Conservation (phyloP, 306 rosid species). For the Sindora glabra region DNA sequence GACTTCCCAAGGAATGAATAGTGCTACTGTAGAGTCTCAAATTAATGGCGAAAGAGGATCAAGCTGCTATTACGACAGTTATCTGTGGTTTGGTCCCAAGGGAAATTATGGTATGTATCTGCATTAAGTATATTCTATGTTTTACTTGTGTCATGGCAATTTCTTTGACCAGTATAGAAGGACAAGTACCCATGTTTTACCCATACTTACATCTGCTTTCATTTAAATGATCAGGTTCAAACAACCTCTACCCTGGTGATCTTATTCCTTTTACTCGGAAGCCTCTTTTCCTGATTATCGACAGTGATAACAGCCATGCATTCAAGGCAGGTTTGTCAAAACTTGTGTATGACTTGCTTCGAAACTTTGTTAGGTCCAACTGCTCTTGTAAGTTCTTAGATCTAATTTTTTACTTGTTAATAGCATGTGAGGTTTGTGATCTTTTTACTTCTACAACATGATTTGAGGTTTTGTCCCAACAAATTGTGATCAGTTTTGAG, state of each 20-base stretch:
- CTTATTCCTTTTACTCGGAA: slow-evolving; percentile 90
- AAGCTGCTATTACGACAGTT: slow-evolving; percentile 49
- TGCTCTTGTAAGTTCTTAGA: slow-evolving; percentile 8
- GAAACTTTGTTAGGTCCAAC: slow-evolving; percentile 20
- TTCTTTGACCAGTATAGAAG: neutral
- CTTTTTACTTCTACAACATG: neutral
- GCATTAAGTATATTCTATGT: slow-evolving; percentile 6
- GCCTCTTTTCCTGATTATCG: slow-evolving; percentile 91
- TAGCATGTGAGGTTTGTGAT: neutral
- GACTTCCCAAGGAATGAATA: slow-evolving; percentile 39
- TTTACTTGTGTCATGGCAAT: slow-evolving; percentile 10
- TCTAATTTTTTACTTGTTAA: slow-evolving; percentile 12
- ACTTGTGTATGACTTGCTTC: slow-evolving; percentile 45
- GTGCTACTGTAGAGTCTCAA: slow-evolving; percentile 41
- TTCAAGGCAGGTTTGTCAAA: slow-evolving; percentile 99
- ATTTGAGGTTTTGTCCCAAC: slow-evolving; percentile 2
- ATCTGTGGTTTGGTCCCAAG: slow-evolving; percentile 87
- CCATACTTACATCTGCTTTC: slow-evolving; percentile 12
- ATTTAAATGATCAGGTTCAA: slow-evolving; percentile 55
- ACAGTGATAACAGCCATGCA: slow-evolving; percentile 98
- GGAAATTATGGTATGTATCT: slow-evolving; percentile 66
- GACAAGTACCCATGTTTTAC: slow-evolving; percentile 8
- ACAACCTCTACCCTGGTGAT: slow-evolving; percentile 87
- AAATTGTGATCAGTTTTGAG: too few species aligned
- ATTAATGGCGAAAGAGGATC: slow-evolving; percentile 53